phyloP scores from a whole-genome alignment of 1,284 basidiomycete genomes.

The Pseudozyma sp. region DNA sequence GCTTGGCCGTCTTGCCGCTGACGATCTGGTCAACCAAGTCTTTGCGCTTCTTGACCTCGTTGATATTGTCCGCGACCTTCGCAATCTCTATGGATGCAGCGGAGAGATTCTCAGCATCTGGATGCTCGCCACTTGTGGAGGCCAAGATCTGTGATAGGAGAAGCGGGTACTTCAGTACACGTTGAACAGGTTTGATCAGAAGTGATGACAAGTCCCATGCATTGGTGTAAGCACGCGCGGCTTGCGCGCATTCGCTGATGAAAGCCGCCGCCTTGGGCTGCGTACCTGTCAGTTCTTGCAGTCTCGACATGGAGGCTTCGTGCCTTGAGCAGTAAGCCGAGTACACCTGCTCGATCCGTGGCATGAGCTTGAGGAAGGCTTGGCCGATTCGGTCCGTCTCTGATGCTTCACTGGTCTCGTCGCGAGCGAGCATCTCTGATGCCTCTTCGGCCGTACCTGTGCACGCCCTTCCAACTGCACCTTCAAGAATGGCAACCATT shows the following conservation, averaged over 20 bases:
- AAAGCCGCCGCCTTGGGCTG: conserved; percentile 64
- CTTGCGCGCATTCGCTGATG: conserved; percentile 68
- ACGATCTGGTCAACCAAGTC: conserved; percentile 75
- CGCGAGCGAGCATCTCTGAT: conserved; percentile 23
- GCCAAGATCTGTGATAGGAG: conserved; percentile 79
- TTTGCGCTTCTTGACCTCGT: conserved; percentile 84
- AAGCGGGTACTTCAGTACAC: conserved; percentile 81
- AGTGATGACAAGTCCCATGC: conserved; percentile 94
- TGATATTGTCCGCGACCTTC: conserved; percentile 83
- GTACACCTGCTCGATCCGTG: conserved; percentile 81
- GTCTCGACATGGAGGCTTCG: conserved; percentile 78
- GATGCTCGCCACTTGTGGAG: conserved; percentile 78
- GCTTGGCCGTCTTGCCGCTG: conserved; percentile 40
- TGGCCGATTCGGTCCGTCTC: conserved; percentile 78
- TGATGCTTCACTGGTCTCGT: conserved; percentile 22
- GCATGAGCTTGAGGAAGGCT: conserved; percentile 81
- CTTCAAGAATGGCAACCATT: conserved; percentile 72
- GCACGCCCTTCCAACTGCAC: conserved; percentile 62
- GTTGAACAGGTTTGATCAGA: conserved; percentile 76
- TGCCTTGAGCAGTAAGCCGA: conserved; percentile 88
- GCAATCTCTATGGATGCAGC: conserved; percentile 79
- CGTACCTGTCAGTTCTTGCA: conserved; percentile 63
- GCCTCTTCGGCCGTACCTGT: conserved; percentile 37
- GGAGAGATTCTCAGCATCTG: conserved; percentile 78
- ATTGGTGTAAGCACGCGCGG: conserved; percentile 73